Evolutionary conservation across 805 yeast species (phyloP), one percentile per base, ranked within the genome.

Genomic region (Metschnikowia reukaufii): DNA sequence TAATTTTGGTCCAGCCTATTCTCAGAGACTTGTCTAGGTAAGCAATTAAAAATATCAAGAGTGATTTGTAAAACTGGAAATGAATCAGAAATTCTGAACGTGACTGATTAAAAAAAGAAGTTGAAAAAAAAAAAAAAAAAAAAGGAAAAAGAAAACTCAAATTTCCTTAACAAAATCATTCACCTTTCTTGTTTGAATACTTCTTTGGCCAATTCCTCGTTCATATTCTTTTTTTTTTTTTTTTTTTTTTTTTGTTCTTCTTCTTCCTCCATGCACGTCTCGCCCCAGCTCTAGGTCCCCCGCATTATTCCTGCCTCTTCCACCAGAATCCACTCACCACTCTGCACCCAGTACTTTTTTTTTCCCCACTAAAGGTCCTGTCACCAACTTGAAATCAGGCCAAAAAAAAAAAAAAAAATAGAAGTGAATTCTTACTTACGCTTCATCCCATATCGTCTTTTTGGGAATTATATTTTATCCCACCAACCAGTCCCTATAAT

Each of bases 271-370:
- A 19, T 35, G 38, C 38, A 35, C 38, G n/a, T 20, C 38, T 7
- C 23, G n/a, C 32, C 41, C 42, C 42, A 39, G 34, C 34, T 16
- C 20, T 12, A 12, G 35, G 34, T 31, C 47, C 47, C 47, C 47
- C 47, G 47, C 47, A 43, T 43, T 43, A 37, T 43, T 43, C 47
- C 42, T 43, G 47, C 47, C 42, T 30, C 9, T 32, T 21, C 20
- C 36, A 18, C 9, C 16, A 19, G 19, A 15, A 16, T 8, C 19
- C 16, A n/a, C 17, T 15, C 34, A n/a, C 15, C 15, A 10, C 37
- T 17, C 37, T 35, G 36, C 29, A 18, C 40, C 13, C 42, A 38
- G 33, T 21, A n/a, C 18, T 19, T 16, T 19, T 30, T 20, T 25
- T 33, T 23, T 27, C 44, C 31, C 42, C 29, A 23, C 19, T 18